Evolutionary conservation across 331 rosid species (phyloP), one percentile per base, ranked within the genome.

Genomic region (Telfairia occidentalis): DNA sequence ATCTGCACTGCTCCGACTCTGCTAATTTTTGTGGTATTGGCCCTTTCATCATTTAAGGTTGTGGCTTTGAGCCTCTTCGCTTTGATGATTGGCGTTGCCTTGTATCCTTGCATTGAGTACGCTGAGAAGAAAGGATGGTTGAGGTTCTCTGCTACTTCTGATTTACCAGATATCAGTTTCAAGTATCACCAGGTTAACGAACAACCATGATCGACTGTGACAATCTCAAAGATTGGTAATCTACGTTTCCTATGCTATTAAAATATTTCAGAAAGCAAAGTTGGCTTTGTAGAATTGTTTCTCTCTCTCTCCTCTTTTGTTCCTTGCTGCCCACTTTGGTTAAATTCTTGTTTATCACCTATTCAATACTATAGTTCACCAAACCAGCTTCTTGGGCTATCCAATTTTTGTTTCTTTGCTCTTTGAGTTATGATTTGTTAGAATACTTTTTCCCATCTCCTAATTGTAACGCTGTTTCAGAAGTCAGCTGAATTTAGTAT

Each of bases 71-170:
- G 96, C 84, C 54, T 89, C 6, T 9, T 55, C 2, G 96, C 90
- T 49, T 78, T 90, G 77, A 78, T 83, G 0, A 81, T 90, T 77
- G 96, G 98, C 52, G 77, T 89, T 77, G 81, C 83, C 80, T 18
- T 87, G 81, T 83, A 82, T 71, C 98, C 98, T 2, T 79, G 84
- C 75, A 85, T 92, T 59, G 86, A 81, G 59, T 71, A 54, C 24
- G 74, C 52, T 0, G 90, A 92, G 87, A 90, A 79, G 70, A 87
- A 85, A 87, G 63, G 89, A 74, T 89, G 89, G 97, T n/a, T 92
- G 37, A 90, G 84, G 82, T 92, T 90, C 85, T 86, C 89, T 37
- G 32, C 50, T 63, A 88, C 83, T 71, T 29, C 87, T 26, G 83
- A 90, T 57, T 94, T 92, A 55, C 88, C 89, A 46, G 84, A 86